Evolutionary conservation across 345 rosid genomes (phyloP).

Genomic region (Mercurialis annua): DNA sequence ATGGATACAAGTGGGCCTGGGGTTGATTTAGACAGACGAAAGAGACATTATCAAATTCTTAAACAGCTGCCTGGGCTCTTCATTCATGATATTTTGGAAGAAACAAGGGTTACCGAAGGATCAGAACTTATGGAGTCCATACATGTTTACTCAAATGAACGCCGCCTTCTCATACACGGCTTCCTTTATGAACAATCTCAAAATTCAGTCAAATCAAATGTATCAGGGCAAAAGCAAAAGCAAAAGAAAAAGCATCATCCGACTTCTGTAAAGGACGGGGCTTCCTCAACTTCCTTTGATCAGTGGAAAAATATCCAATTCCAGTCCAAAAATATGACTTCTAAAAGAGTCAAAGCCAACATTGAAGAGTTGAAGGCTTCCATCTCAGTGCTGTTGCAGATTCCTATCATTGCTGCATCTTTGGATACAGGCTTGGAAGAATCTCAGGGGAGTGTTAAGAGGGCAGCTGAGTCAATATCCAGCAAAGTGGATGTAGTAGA

Average conservation of each 20-base stretch:
- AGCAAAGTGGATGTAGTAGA: slow-evolving; percentile 32
- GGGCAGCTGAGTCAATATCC: slow-evolving; percentile 39
- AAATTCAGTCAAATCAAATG: slow-evolving; percentile 14
- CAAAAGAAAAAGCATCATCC: slow-evolving; percentile 14
- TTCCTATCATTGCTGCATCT: slow-evolving; percentile 48
- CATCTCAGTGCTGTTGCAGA: slow-evolving; percentile 62
- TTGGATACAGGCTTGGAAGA: slow-evolving; percentile 50
- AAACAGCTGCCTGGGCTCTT: slow-evolving; percentile 78
- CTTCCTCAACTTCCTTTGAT: slow-evolving; percentile 17
- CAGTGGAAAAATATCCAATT: slow-evolving; percentile 13
- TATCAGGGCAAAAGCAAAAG: slow-evolving; percentile 13
- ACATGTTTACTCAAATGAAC: slow-evolving; percentile 71
- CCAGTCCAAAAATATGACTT: slow-evolving; percentile 24
- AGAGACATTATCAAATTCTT: slow-evolving; percentile 72
- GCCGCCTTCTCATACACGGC: slow-evolving; percentile 70
- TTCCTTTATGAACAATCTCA: slow-evolving; percentile 24
- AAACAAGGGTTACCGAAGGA: slow-evolving; percentile 59
- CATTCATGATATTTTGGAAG: slow-evolving; percentile 58
- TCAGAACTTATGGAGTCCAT: slow-evolving; percentile 59
- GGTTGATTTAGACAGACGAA: slow-evolving; percentile 51
- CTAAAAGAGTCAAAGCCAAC: slow-evolving; percentile 42
- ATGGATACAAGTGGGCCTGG: slow-evolving; percentile 51
- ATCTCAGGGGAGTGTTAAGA: slow-evolving; percentile 64
- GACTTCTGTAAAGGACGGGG: slow-evolving; percentile 18
- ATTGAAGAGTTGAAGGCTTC: slow-evolving; percentile 59